A percentile compares a stretch with the other conserved stretches of the same genome.
phyloP scores from a whole-genome alignment of 1,139 yeast species.

The Yamadazyma epiphylla region DNA sequence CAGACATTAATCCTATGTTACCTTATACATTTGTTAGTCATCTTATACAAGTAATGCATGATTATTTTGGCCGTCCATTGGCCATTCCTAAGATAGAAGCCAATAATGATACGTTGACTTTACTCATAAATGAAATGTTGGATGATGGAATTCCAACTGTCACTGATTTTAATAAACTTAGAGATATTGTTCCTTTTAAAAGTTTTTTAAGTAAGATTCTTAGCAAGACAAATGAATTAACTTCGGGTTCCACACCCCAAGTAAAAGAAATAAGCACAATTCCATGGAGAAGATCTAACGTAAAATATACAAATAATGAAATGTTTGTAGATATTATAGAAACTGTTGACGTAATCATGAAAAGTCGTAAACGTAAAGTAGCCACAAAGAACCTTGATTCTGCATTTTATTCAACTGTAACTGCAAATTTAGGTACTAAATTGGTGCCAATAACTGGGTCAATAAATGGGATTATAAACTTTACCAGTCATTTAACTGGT shows the following conservation, averaged over 20 bases:
- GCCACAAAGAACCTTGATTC: constrained; percentile 19
- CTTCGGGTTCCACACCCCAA: constrained; percentile 7
- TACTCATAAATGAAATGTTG: constrained; percentile 53
- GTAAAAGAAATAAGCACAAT: constrained; percentile 15
- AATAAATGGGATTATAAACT: constrained; percentile 62
- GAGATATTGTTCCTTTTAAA: constrained; percentile 66
- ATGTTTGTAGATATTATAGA: constrained; percentile 77
- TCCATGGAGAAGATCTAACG: constrained; percentile 75
- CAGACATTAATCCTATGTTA: constrained; percentile 39
- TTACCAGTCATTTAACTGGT: constrained; percentile 71
- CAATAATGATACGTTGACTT: constrained; percentile 61
- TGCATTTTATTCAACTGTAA: constrained; percentile 31
- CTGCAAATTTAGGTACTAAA: constrained; percentile 11
- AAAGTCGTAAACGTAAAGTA: constrained; percentile 2
- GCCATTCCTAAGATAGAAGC: constrained; percentile 56
- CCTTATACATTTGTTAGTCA: constrained; percentile 55
- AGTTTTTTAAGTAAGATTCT: constrained; percentile 36
- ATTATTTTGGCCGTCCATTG: constrained; percentile 59
- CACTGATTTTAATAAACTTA: constrained; percentile 68
- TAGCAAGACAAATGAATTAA: constrained; percentile 28
- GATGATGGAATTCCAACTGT: constrained; percentile 73
- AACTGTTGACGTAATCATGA: constrained; percentile 43
- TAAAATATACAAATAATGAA: constrained; percentile 70
- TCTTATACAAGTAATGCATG: constrained; percentile 49
- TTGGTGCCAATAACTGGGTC: constrained; percentile 48